phyloP scores from a whole-genome alignment of 345 rosid genomes.

The Raphanus sativus region DNA sequence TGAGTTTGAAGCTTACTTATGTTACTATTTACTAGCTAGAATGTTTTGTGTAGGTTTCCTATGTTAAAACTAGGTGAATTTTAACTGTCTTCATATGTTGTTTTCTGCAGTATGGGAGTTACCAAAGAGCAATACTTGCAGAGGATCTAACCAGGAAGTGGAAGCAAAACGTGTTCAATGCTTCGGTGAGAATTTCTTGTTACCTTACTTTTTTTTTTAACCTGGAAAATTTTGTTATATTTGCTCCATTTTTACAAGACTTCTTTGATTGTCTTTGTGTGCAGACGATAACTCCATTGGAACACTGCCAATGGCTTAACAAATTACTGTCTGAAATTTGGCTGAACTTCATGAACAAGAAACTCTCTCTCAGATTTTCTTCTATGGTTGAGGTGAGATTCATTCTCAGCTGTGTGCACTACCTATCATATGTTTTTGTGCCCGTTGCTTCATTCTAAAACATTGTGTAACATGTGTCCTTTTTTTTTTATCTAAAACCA shows the following conservation, averaged over 20 bases:
- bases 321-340: constrained; percentile 82
- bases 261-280: constrained; percentile 14
- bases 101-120: constrained; percentile 62
- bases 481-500: constrained; percentile 31
- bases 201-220: not conserved
- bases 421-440: not conserved
- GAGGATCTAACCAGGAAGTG: constrained; percentile 89
- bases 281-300: constrained; percentile 85
- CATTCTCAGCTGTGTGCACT: not conserved
- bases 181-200: constrained; percentile 47
- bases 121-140: constrained; percentile 61
- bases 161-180: constrained; percentile 60
- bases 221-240: not conserved
- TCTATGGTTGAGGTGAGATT: constrained; percentile 76
- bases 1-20: not conserved
- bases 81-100: not conserved
- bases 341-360: constrained; percentile 65
- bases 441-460: not conserved
- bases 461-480: not conserved
- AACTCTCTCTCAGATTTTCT: constrained; percentile 67
- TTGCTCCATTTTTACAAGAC: constrained; percentile 14
- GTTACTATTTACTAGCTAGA: not conserved
- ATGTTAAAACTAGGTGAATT: not conserved
- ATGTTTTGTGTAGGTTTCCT: constrained; percentile 5
- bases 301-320: constrained; percentile 95